These are phyloP conservation scores for Candida khao-thaluensis DNA, from an alignment of 805 yeast species.

Conservation along the genomic window DNA sequence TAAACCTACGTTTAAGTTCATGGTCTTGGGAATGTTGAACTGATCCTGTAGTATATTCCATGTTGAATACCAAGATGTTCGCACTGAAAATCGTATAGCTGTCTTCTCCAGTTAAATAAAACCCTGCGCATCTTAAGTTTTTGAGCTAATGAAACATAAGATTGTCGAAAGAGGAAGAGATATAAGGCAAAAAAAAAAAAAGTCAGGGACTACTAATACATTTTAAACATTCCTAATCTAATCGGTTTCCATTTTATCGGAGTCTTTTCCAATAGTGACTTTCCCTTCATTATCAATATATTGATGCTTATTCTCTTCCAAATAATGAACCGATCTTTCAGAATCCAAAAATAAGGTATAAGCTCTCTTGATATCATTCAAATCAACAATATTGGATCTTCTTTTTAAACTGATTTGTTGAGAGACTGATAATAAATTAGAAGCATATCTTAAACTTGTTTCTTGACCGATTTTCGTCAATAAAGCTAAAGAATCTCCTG, in stretches of 20 bases:
- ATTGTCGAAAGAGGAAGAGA: no score
- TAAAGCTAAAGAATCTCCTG: conserved; percentile 79
- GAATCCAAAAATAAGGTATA: conserved; percentile 86
- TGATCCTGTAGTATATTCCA: conserved; percentile 5
- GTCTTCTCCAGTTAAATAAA: no score
- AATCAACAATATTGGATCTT: conserved; percentile 66
- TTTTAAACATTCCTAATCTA: background rate
- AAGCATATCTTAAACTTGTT: conserved; percentile 88
- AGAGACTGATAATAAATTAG: conserved; percentile 87
- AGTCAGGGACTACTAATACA: no score
- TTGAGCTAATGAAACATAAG: no score
- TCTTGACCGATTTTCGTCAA: conserved; percentile 88
- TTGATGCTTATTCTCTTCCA: conserved; percentile 65
- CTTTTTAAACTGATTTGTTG: conserved; percentile 83
- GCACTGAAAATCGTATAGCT: no score
- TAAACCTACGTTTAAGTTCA: conserved; percentile 4
- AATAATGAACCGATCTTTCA: conserved; percentile 81
- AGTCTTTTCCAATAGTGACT: conserved; percentile 45
- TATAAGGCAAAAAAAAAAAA: no score
- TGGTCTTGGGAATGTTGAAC: background rate
- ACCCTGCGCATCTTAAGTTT: no score
- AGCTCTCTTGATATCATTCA: conserved; percentile 82
- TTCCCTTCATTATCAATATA: conserved; percentile 79
- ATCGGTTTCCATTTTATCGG: conserved; percentile 42
- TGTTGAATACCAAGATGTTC: no score